Conservation (phyloP, 768 basidiomycete species). For the Phallus indusiatus region DNA sequence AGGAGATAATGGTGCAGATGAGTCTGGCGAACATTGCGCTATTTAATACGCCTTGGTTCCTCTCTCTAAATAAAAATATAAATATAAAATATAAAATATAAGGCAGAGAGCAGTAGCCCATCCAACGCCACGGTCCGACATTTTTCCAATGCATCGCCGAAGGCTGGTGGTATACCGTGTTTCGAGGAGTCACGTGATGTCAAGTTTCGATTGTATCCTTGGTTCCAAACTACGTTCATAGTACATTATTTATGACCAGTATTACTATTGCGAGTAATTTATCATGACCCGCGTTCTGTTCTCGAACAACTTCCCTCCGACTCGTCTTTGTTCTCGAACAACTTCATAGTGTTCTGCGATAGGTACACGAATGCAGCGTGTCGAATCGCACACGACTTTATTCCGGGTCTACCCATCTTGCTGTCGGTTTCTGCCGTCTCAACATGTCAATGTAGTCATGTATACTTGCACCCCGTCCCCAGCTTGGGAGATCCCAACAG, state of each 20-base stretch:
- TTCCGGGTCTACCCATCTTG: not conserved
- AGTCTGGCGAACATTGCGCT: not conserved
- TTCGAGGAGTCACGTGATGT: not conserved
- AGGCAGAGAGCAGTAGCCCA: not conserved
- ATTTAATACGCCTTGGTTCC: not conserved
- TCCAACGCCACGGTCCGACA: constrained; percentile 3
- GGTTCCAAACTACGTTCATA: too few relatives aligned
- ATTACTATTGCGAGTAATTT: too few relatives aligned
- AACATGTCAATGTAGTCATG: too few relatives aligned
- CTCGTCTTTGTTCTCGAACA: not conserved
- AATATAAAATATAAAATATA: not conserved
- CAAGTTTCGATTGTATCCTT: too few relatives aligned
- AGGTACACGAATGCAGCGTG: not conserved
- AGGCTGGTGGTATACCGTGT: not conserved
- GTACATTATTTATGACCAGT: too few relatives aligned
- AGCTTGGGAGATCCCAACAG: not conserved
- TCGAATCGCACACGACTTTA: not conserved
- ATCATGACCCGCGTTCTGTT: too few relatives aligned
- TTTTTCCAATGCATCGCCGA: constrained; percentile 6
- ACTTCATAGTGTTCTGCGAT: not conserved
- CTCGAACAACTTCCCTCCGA: not conserved
- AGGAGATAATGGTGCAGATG: not conserved
- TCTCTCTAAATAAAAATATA: not conserved
- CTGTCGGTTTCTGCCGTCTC: not conserved
- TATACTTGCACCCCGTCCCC: not conserved